A percentile compares a stretch with the other conserved stretches of the same genome.
Conservation (phyloP, 345 rosid species). For the Xanthoceras sorbifolium region DNA sequence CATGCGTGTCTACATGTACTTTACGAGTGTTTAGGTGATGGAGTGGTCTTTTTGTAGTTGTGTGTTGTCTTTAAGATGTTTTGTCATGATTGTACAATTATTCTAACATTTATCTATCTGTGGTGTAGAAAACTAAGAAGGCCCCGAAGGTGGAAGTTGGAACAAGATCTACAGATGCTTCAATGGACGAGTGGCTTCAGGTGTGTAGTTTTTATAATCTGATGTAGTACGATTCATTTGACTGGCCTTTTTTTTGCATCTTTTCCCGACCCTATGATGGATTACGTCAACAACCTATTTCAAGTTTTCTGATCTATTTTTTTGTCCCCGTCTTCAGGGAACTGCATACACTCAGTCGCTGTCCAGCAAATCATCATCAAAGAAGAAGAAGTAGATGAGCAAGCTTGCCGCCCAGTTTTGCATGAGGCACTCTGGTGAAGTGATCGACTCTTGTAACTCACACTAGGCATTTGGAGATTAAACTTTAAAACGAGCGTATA, state of each 20-base stretch:
- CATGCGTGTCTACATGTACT: too few relatives aligned
- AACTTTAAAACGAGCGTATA: slow-evolving; percentile 16
- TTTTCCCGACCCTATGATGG: background rate
- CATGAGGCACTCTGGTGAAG: slow-evolving; percentile 15
- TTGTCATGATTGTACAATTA: background rate
- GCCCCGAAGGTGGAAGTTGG: slow-evolving; percentile 88
- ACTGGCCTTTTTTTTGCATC: background rate
- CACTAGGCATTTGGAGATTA: slow-evolving; percentile 29
- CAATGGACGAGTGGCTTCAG: slow-evolving; percentile 96
- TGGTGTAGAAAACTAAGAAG: slow-evolving; percentile 72
- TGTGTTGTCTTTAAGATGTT: background rate
- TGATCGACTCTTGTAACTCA: slow-evolving; percentile 34
- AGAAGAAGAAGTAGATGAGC: slow-evolving; percentile 73
- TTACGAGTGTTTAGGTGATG: too few relatives aligned
- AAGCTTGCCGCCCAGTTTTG: slow-evolving; percentile 3
- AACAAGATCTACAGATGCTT: slow-evolving; percentile 64
- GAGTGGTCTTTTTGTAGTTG: background rate
- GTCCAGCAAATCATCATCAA: slow-evolving; percentile 65
- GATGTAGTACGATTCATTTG: slow-evolving; percentile 5
- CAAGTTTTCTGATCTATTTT: background rate
- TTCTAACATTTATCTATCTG: slow-evolving; percentile 14
- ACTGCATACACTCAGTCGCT: slow-evolving; percentile 58
- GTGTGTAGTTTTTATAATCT: slow-evolving; percentile 30
- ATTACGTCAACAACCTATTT: background rate
- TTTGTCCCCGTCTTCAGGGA: slow-evolving; percentile 48